Percentiles rank a stretch among this genome's conserved stretches.
Evolutionary conservation across 2,329 filamentous ascomycete species (phyloP).

Genomic region (Diaporthe sp.): DNA sequence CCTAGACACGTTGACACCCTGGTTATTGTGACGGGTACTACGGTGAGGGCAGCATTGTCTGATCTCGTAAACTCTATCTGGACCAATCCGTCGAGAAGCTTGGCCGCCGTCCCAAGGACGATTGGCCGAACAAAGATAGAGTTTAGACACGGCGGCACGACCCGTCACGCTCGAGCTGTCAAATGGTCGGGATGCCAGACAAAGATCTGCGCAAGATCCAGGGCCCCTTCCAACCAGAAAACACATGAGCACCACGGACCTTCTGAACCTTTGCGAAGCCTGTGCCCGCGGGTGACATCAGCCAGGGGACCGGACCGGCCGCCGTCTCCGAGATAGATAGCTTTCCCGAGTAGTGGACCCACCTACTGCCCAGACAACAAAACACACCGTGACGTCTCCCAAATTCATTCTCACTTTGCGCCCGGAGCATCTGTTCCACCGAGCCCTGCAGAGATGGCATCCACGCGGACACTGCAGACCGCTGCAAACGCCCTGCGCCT

Average conservation of each 20-base stretch:
- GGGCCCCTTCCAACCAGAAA: neutral
- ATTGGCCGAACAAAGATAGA: constrained; percentile 8
- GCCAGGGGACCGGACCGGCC: constrained; percentile 1
- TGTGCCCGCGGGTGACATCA: constrained; percentile 18
- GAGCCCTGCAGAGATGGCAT: constrained; percentile 28
- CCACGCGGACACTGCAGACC: constrained; percentile 18
- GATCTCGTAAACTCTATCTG: constrained; percentile 16
- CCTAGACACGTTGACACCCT: neutral
- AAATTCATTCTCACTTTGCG: no score
- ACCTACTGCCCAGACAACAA: neutral
- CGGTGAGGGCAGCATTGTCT: constrained; percentile 5
- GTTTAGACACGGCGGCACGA: constrained; percentile 8
- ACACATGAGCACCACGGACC: neutral
- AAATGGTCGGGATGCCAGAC: constrained; percentile 3
- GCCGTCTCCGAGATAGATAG: neutral
- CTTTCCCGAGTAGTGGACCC: no score
- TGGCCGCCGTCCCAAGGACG: neutral
- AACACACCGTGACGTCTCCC: neutral
- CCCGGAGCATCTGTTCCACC: neutral
- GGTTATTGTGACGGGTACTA: neutral
- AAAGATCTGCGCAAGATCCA: neutral
- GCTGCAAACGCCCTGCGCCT: constrained; percentile 28
- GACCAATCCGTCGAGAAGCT: neutral
- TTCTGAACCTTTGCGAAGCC: constrained; percentile 10
- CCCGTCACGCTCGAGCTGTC: constrained; percentile 11